Conservation (phyloP, 768 basidiomycete genomes). For the Tephrocybe sp. region DNA sequence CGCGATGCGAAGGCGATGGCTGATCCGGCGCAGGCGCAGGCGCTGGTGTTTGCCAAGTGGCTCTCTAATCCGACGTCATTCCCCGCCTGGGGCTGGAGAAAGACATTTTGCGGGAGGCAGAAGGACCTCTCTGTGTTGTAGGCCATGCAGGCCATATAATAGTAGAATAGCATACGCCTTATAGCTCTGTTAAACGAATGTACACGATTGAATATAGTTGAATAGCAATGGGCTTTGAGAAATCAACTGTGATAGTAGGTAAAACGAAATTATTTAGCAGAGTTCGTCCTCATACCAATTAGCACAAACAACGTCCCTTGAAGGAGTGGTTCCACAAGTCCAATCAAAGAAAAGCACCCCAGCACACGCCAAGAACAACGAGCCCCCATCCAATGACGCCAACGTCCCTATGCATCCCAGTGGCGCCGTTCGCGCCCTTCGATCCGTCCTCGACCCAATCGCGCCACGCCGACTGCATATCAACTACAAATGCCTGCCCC, state of each 20-base stretch:
- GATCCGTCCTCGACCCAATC: slow-evolving; percentile 69
- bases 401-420: not conserved
- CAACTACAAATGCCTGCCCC: slow-evolving; percentile 75
- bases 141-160: not conserved
- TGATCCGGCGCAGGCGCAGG: slow-evolving; percentile 23
- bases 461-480: slow-evolving; percentile 71
- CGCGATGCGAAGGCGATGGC: slow-evolving; percentile 22
- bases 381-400: not conserved
- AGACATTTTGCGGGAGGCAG: slow-evolving; percentile 14
- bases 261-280: no score
- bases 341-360: slow-evolving; percentile 1
- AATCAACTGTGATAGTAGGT: no score
- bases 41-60: slow-evolving; percentile 33
- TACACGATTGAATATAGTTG: no score
- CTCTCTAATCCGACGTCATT: slow-evolving; percentile 33
- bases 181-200: no score
- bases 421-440: slow-evolving; percentile 46
- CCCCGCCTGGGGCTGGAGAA: slow-evolving; percentile 38
- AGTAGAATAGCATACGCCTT: not conserved
- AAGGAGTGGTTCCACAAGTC: not conserved
- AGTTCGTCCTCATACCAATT: no score
- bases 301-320: not conserved
- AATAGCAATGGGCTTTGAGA: no score
- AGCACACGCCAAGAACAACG: slow-evolving; percentile 4
- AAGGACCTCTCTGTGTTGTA: not conserved